Conservation (phyloP, 2,329 filamentous ascomycete genomes). For the Arthroderma uncinatum region DNA sequence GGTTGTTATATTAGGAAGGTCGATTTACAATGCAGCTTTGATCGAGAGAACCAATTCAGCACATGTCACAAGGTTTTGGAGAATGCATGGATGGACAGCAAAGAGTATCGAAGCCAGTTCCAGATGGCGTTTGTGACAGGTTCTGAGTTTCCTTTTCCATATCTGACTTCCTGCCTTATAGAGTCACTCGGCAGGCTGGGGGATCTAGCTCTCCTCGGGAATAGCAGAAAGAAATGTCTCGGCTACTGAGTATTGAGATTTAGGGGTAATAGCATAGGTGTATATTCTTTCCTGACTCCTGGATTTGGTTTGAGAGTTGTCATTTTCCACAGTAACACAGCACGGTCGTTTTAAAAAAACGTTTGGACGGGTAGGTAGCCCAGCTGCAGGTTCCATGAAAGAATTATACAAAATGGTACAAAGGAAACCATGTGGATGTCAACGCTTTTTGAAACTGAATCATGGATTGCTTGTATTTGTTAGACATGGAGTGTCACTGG, state of each 20-base stretch:
- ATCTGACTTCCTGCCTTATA: neutral
- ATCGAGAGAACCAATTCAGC: neutral
- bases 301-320: neutral
- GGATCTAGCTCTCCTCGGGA: neutral
- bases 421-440: conserved; percentile 3
- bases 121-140: neutral
- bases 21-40: neutral
- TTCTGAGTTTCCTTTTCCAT: neutral
- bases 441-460: neutral
- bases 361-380: neutral
- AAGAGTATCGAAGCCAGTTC: neutral
- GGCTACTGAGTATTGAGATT: neutral
- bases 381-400: neutral
- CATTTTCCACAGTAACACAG: neutral
- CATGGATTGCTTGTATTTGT: neutral
- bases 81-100: neutral
- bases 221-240: neutral
- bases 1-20: neutral
- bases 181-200: neutral
- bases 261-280: neutral
- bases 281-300: neutral
- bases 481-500: neutral
- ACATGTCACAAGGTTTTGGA: neutral
- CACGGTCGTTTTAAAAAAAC: neutral
- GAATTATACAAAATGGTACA: neutral